Percentiles rank a stretch among this genome's conserved stretches.
These are phyloP conservation scores for Penicillium sp. DNA, from an alignment of 2,329 filamentous ascomycete species.

Conservation along the genomic window DNA sequence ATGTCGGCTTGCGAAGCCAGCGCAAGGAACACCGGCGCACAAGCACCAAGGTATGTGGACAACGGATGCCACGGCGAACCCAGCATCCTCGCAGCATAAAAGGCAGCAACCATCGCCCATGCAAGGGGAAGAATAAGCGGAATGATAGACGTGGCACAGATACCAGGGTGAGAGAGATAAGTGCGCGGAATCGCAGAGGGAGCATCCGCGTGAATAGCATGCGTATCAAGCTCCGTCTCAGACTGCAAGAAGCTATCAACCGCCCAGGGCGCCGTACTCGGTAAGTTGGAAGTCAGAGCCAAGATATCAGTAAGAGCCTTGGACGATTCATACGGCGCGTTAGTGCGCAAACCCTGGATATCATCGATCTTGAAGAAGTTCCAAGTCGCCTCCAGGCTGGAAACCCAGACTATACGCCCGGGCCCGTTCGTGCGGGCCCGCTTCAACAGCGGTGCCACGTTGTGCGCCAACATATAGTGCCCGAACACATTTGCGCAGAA, in stretches of 20 bases:
- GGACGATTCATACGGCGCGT: slow-evolving; percentile 74
- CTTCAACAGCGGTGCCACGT: slow-evolving; percentile 71
- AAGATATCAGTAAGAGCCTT: slow-evolving; percentile 87
- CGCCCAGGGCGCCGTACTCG: slow-evolving; percentile 57
- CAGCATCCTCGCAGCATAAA: slow-evolving; percentile 70
- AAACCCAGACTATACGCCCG: slow-evolving; percentile 81
- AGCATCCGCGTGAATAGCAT: slow-evolving; percentile 6
- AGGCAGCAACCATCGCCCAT: slow-evolving; percentile 64
- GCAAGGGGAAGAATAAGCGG: slow-evolving; percentile 69
- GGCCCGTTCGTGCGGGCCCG: slow-evolving; percentile 43
- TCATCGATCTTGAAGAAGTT: slow-evolving; percentile 64
- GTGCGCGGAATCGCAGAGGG: slow-evolving; percentile 54
- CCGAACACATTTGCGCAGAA: slow-evolving; percentile 94
- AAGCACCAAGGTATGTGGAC: slow-evolving; percentile 72
- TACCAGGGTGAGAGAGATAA: slow-evolving; percentile 81
- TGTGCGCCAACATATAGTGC: slow-evolving; percentile 85
- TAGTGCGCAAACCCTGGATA: slow-evolving; percentile 67
- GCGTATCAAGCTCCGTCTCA: slow-evolving; percentile 14
- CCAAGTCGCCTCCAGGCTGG: slow-evolving; percentile 69
- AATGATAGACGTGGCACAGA: slow-evolving; percentile 79
- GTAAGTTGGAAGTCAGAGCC: slow-evolving; percentile 68
- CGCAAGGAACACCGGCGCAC: slow-evolving; percentile 73
- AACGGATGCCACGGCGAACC: slow-evolving; percentile 88
- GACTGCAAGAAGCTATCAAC: slow-evolving; percentile 54
- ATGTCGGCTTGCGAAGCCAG: slow-evolving; percentile 59